Evolutionary conservation across 179 eudicot species (phyloP).

Genomic region (Spergularia azorica): DNA sequence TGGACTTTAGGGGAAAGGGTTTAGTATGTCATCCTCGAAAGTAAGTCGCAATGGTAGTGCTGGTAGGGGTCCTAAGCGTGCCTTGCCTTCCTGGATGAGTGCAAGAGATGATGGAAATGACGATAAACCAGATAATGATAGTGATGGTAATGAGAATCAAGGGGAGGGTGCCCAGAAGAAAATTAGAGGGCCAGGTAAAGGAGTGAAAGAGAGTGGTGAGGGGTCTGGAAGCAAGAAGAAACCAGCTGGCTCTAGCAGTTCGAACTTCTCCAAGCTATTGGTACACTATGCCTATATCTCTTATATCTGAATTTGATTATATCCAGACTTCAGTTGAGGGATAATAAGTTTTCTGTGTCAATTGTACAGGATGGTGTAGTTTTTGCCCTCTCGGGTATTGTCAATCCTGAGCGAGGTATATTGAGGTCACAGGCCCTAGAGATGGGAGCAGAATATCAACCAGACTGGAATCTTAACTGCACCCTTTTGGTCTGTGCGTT

Average conservation of each 20-base stretch:
- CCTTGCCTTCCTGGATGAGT: slow-evolving; percentile 93
- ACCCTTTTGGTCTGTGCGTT: slow-evolving; percentile 97
- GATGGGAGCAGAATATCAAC: slow-evolving; percentile 94
- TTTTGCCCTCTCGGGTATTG: slow-evolving; percentile 89
- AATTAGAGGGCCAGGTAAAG: slow-evolving; percentile 33
- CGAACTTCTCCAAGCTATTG: slow-evolving; percentile 66
- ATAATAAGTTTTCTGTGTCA: slow-evolving; percentile 21
- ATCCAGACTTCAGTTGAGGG: not conserved
- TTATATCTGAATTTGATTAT: not conserved
- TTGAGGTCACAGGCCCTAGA: slow-evolving; percentile 84
- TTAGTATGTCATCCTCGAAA: slow-evolving; percentile 57
- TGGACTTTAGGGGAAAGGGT: not conserved
- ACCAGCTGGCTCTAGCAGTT: slow-evolving; percentile 36
- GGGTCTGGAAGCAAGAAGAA: slow-evolving; percentile 27
- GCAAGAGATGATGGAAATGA: slow-evolving; percentile 46
- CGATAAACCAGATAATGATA: slow-evolving; percentile 35
- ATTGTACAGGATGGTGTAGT: slow-evolving; percentile 88
- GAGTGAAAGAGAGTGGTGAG: slow-evolving; percentile 24
- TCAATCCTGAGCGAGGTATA: slow-evolving; percentile 86
- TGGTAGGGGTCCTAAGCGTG: slow-evolving; percentile 47
- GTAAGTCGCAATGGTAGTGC: slow-evolving; percentile 31
- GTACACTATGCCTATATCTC: slow-evolving; percentile 35
- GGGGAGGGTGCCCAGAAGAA: slow-evolving; percentile 25
- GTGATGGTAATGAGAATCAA: slow-evolving; percentile 29
- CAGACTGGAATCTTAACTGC: slow-evolving; percentile 83